These are phyloP conservation scores for Aspergillus japonicus DNA, from an alignment of 2,329 filamentous ascomycete species.

Conservation along the genomic window DNA sequence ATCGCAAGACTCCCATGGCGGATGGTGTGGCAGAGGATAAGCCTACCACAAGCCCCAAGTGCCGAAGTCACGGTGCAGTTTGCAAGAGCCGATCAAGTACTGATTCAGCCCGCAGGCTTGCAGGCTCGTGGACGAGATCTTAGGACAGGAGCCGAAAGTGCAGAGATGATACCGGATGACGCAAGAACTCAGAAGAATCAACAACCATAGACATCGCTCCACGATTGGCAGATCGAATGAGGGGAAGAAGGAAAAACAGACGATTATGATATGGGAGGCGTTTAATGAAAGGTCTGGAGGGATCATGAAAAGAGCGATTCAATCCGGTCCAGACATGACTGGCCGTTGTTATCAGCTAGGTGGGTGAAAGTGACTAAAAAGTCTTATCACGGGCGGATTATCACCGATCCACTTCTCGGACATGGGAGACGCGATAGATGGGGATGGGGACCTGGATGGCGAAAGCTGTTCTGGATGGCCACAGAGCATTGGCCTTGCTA, in stretches of 20 bases:
- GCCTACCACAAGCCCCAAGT: neutral
- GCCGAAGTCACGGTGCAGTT: slow-evolving; percentile 1
- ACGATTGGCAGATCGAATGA: slow-evolving; percentile 1
- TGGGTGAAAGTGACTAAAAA: slow-evolving; percentile 7
- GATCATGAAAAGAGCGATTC: neutral
- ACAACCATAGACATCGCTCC: slow-evolving; percentile 16
- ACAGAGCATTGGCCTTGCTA: neutral
- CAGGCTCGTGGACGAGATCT: neutral
- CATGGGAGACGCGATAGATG: neutral
- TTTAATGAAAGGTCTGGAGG: neutral
- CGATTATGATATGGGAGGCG: neutral
- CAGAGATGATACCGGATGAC: slow-evolving; percentile 17
- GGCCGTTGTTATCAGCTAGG: slow-evolving; percentile 5
- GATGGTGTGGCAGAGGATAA: neutral
- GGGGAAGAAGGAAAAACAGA: slow-evolving; percentile 1
- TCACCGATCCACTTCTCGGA: slow-evolving; percentile 5
- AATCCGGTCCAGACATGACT: slow-evolving; percentile 2
- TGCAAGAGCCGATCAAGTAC: neutral
- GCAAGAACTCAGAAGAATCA: slow-evolving; percentile 16
- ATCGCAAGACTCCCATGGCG: slow-evolving; percentile 31
- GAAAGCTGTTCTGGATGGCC: neutral
- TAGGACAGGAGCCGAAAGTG: neutral
- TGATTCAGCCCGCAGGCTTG: slow-evolving; percentile 3
- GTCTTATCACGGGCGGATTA: slow-evolving; percentile 7
- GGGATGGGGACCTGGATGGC: neutral